phyloP scores from a whole-genome alignment of 495 filamentous ascomycete species.

The Letharia columbiana region DNA sequence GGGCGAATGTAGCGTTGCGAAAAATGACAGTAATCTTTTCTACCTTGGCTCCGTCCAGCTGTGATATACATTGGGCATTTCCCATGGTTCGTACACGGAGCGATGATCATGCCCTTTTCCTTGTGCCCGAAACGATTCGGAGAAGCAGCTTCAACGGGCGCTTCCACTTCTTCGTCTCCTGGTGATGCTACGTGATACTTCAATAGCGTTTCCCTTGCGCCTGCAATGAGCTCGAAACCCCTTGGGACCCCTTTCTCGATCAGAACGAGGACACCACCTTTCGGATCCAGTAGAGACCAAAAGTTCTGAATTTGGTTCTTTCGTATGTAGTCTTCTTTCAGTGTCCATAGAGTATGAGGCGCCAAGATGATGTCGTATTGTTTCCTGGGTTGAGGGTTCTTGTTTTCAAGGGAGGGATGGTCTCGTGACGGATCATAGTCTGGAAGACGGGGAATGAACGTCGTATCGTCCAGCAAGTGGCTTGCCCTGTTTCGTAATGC shows the following conservation, averaged over 20 bases:
- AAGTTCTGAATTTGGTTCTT: constrained; percentile 73
- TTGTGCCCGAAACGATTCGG: constrained; percentile 39
- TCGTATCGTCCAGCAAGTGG: constrained; percentile 73
- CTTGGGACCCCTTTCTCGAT: constrained; percentile 86
- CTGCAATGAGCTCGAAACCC: constrained; percentile 86
- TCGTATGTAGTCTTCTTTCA: constrained; percentile 64
- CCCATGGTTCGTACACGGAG: constrained; percentile 87
- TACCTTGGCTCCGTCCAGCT: constrained; percentile 55
- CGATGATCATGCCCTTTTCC: constrained; percentile 84
- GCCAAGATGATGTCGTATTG: constrained; percentile 85
- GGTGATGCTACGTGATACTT: constrained; percentile 66
- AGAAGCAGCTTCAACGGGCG: constrained; percentile 32
- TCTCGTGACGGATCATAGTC: constrained; percentile 65
- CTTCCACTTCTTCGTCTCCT: constrained; percentile 39
- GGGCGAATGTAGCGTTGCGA: constrained; percentile 81
- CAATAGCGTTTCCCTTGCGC: constrained; percentile 68
- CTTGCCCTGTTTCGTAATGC: constrained; percentile 67
- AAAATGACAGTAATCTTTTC: constrained; percentile 90
- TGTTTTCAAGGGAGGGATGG: constrained; percentile 39
- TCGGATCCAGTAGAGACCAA: constrained; percentile 75
- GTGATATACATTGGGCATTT: constrained; percentile 80
- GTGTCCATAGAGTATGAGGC: constrained; percentile 66
- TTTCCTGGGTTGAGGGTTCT: constrained; percentile 50
- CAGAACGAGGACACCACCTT: constrained; percentile 79
- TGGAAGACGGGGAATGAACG: constrained; percentile 86